Base-by-base conservation (phyloP, 495 filamentous ascomycete genomes). In the Letharia lupina region DNA sequence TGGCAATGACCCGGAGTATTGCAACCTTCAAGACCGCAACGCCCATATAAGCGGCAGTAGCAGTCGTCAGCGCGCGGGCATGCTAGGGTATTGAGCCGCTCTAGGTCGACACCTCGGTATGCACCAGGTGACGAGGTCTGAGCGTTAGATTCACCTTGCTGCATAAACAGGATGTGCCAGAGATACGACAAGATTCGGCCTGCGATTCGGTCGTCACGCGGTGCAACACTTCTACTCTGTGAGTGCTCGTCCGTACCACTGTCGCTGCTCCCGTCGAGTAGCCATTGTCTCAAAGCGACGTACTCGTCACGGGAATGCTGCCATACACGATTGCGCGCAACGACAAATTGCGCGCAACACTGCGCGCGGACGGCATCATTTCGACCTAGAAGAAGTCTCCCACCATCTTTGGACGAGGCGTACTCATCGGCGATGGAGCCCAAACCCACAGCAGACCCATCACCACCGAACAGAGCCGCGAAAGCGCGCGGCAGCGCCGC, bases 11-110 rank as follows among this genome's bases (percentile, higher is more conserved):
- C 77, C 23, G 48, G 48, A 7, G 40, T 65, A 61, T 75, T 77
- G 15, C 71, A 62, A 23, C 48, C 48, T 44, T 64, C 60, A 33
- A 80, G 63, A 60, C 71, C 62, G 65, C 78, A 80, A 47, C 73
- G 69, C 6, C 77, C 77, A 71, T 80, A 80, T 20, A 80, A 61
- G 8, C 76, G 75, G 73, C 78, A 80, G 70, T 80, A 80, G 52
- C 78, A 80, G 1, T 78, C 77, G 20, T 72, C 63, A 2, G 77
- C 78, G 62, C 63, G 69, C 18, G 78, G 78, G 68, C 78, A 80
- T 40, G 77, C 73, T 47, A 69, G 65, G 31, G 56, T 47, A 69
- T 80, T 79, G 33, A 80, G 66, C n/a, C 67, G 62, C 65, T 79
- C 75, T 33, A 87, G 73, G 41, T 81, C 74, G 40, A 82, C 72